Conservation (phyloP, 2,329 filamentous ascomycete species). For the Aspergillus sp. region DNA sequence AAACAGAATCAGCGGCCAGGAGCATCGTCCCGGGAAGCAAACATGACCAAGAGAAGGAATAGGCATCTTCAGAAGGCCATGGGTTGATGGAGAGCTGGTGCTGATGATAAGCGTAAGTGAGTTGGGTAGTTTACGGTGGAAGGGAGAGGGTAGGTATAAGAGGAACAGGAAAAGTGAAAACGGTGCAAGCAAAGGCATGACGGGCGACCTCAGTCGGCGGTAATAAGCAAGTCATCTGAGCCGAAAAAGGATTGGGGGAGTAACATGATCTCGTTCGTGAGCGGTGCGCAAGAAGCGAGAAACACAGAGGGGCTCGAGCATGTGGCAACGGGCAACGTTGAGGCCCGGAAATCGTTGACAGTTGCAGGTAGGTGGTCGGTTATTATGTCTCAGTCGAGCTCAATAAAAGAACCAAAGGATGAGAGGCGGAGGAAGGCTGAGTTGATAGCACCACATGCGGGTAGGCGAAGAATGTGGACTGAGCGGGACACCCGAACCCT, state of each 20-base stretch:
- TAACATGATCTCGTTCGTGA: constrained; percentile 1
- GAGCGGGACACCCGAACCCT: neutral
- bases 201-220: constrained; percentile 5
- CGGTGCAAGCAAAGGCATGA: neutral
- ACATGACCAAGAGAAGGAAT: neutral
- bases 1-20: neutral
- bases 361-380: neutral
- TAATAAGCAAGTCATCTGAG: constrained; percentile 13
- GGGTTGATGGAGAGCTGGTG: neutral
- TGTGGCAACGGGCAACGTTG: neutral
- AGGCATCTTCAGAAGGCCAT: neutral
- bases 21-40: neutral
- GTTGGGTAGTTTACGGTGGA: neutral
- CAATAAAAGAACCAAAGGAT: neutral
- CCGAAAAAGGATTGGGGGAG: neutral
- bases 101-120: neutral
- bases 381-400: neutral
- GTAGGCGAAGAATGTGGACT: neutral
- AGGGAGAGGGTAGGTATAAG: neutral
- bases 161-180: neutral
- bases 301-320: constrained; percentile 5
- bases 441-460: neutral
- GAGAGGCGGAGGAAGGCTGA: neutral
- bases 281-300: constrained; percentile 7
- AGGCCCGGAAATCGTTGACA: neutral